Evolutionary conservation across 352 stramenopile species (phyloP).

Genomic region (Poterioochromonas sp.): DNA sequence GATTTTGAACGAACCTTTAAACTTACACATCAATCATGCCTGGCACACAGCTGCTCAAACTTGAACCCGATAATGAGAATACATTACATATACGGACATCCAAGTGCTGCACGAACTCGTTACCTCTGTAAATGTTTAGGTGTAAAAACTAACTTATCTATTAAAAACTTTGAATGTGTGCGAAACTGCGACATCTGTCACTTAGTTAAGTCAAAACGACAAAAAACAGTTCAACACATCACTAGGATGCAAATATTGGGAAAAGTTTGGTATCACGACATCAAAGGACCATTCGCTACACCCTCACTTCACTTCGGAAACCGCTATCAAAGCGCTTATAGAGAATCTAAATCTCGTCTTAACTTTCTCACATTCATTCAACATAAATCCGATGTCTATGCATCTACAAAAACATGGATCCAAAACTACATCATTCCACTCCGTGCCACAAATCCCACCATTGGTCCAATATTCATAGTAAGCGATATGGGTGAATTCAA

Average conservation of each 20-base stretch:
- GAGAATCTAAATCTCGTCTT: neutral
- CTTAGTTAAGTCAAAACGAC: neutral
- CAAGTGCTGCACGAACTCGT: neutral
- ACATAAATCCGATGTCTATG: conserved; percentile 20
- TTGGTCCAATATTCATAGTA: conserved; percentile 12
- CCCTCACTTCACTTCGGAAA: neutral
- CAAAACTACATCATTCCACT: conserved; percentile 20
- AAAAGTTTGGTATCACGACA: neutral
- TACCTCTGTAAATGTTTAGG: neutral
- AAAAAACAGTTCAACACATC: neutral
- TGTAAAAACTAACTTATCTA: neutral
- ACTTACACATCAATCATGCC: neutral
- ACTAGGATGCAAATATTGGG: neutral
- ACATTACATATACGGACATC: neutral
- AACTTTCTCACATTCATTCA: conserved; percentile 8
- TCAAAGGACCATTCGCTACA: neutral
- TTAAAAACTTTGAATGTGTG: neutral
- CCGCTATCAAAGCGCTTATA: neutral
- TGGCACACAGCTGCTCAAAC: neutral
- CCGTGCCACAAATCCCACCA: neutral
- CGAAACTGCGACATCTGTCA: neutral
- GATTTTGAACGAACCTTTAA: neutral
- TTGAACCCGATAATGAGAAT: neutral
- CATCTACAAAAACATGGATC: conserved; percentile 14
- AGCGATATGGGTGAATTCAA: conserved; percentile 28